These are phyloP conservation scores for Tetrahymena thermophila DNA, from an alignment of 73 alveolate species.

Conservation along the genomic window DNA sequence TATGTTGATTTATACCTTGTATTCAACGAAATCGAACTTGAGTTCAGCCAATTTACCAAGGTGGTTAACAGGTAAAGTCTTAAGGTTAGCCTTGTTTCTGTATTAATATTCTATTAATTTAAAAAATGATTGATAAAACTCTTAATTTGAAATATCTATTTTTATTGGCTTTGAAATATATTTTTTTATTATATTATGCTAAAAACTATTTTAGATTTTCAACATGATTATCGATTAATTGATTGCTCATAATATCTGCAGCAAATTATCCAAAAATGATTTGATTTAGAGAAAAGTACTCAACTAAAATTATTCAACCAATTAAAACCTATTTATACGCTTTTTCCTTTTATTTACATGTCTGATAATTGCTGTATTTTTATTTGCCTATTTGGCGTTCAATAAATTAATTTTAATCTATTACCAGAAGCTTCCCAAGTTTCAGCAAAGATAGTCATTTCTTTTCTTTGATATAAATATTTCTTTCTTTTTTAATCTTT, in stretches of 20 bases:
- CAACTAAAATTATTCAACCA: neutral
- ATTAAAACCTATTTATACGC: neutral
- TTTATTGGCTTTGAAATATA: slow-evolving; percentile 9
- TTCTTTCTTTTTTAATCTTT: neutral
- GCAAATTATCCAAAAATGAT: neutral
- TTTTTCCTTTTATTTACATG: neutral
- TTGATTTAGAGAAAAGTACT: neutral
- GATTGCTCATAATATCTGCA: neutral
- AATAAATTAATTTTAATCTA: neutral
- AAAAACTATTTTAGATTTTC: neutral
- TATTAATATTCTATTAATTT: slow-evolving; percentile 8
- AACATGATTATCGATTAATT: neutral
- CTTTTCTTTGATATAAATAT: neutral
- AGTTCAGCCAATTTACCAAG: slow-evolving; percentile 23
- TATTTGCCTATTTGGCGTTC: neutral
- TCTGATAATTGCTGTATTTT: neutral
- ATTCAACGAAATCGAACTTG: slow-evolving; percentile 44
- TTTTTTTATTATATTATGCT: neutral
- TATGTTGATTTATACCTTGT: slow-evolving; percentile 13
- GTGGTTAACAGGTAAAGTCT: slow-evolving; percentile 35
- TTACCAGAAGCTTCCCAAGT: slow-evolving; percentile 1
- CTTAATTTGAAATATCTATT: slow-evolving; percentile 22
- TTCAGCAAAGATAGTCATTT: slow-evolving; percentile 1
- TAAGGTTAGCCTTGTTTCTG: slow-evolving; percentile 24
- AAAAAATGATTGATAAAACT: neutral